A percentile compares a stretch with the other conserved stretches of the same genome.
Conservation (phyloP, 768 basidiomycete species). For the Tulasnella sp. region DNA sequence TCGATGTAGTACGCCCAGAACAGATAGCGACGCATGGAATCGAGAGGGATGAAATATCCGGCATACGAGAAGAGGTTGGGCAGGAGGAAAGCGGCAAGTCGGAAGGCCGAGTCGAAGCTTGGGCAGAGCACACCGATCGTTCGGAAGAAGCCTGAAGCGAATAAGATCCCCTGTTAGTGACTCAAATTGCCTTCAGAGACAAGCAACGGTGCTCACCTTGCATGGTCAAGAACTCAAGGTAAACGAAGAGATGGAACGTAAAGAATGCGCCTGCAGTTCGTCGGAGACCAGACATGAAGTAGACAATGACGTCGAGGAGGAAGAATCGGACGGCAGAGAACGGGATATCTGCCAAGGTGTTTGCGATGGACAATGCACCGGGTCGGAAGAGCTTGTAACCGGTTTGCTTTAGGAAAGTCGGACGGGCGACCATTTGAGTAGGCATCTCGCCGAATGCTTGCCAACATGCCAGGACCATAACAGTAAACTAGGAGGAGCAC, state of each 20-base stretch:
- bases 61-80: constrained; percentile 67
- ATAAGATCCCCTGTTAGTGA: constrained; percentile 10
- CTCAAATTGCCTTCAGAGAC: too few relatives aligned
- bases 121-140: constrained; percentile 39
- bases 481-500: constrained; percentile 31
- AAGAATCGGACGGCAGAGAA: constrained; percentile 29
- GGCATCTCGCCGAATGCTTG: constrained; percentile 73
- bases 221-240: constrained; percentile 33
- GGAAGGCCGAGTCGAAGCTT: constrained; percentile 49
- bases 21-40: constrained; percentile 69
- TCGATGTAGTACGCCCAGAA: constrained; percentile 86
- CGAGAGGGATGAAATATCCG: constrained; percentile 60
- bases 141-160: constrained; percentile 32
- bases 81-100: constrained; percentile 25
- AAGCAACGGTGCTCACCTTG: constrained; percentile 26
- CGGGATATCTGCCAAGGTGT: constrained; percentile 35
- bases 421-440: constrained; percentile 69
- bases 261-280: constrained; percentile 29
- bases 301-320: constrained; percentile 35
- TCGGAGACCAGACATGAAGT: constrained; percentile 37
- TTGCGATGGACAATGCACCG: constrained; percentile 34
- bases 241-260: constrained; percentile 31
- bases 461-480: constrained; percentile 56
- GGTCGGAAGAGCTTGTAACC: constrained; percentile 38
- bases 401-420: constrained; percentile 43